Base-by-base conservation (phyloP, 2,329 filamentous ascomycete genomes). In the Colletotrichum falcatum region DNA sequence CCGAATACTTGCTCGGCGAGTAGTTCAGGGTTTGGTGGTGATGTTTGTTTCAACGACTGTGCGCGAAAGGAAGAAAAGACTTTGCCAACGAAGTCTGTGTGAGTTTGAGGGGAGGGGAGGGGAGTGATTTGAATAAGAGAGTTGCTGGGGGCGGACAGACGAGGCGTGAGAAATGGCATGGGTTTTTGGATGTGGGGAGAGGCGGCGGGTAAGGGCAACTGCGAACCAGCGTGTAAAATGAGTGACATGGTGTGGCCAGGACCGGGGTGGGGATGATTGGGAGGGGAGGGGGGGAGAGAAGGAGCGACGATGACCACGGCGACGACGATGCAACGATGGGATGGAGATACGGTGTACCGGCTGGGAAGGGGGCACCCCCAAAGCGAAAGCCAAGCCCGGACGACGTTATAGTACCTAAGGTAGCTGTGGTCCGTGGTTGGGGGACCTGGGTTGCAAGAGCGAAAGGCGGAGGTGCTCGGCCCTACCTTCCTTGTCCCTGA, bases 61-160 rank as follows among this genome's bases (percentile, higher is more conserved):
- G 61, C 67, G 67, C 56, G 65, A 70, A 70, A 51, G 64, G 26
- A 33, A 37, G 12, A 55, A n/a, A n/a, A 55, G 84, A 86, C 86
- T 87, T 84, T 87, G 86, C 86, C 86, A 87, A 87, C 86, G 86
- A 87, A 87, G 86, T 78, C 81, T 79, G 78, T 79, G 78, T 77
- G 74, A 72, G 75, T 49, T 64, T 20, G 23, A 46, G 30, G 54
- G 59, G 53, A 54, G 62, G 66, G 54, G 62, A 63, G 4, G 7
- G 37, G 63, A 61, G 56, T 66, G 51, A 44, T 63, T 59, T 63
- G 69, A 71, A 71, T 68, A 71, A 71, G 65, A 71, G 68, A 55
- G 61, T 53, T 59, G 54, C 39, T 54, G 44, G 59, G 30, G 16
- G 11, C 53, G 28, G 55, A 54, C 55, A 48, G 23, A 12, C 23